phyloP scores from a whole-genome alignment of 345 rosid genomes.

The Eucalyptus marginata region DNA sequence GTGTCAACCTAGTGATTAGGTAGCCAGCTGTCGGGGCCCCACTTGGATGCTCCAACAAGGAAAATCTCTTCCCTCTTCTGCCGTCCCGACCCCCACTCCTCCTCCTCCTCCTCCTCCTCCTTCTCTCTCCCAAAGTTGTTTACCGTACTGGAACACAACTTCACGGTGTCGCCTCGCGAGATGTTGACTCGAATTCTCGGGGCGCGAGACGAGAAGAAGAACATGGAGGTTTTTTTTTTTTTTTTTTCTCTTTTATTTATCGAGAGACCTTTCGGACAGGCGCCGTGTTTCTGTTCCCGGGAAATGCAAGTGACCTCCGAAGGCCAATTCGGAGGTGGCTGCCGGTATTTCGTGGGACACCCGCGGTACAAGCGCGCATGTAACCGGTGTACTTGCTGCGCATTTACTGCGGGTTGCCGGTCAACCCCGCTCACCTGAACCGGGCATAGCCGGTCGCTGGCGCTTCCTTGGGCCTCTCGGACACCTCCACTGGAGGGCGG shows the following conservation, averaged over 20 bases:
- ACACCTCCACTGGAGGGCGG: neutral
- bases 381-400: neutral
- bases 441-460: neutral
- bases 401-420: neutral
- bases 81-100: neutral
- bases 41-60: constrained; percentile 6
- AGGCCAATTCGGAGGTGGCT: neutral
- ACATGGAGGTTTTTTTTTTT: no score
- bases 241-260: neutral
- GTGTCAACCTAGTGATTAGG: constrained; percentile 17
- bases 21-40: constrained; percentile 12
- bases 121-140: neutral
- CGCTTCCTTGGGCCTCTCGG: neutral
- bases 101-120: neutral
- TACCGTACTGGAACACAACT: neutral
- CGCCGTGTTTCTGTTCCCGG: constrained; percentile 18
- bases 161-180: neutral
- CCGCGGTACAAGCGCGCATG: constrained; percentile 1
- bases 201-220: neutral
- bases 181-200: neutral
- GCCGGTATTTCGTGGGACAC: constrained; percentile 3
- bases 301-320: neutral
- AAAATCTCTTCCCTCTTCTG: neutral
- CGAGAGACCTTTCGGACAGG: neutral
- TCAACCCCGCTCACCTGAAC: neutral